These are phyloP conservation scores for Lophiostoma macrostomum DNA, from an alignment of 495 filamentous ascomycete genomes.

Conservation along the genomic window DNA sequence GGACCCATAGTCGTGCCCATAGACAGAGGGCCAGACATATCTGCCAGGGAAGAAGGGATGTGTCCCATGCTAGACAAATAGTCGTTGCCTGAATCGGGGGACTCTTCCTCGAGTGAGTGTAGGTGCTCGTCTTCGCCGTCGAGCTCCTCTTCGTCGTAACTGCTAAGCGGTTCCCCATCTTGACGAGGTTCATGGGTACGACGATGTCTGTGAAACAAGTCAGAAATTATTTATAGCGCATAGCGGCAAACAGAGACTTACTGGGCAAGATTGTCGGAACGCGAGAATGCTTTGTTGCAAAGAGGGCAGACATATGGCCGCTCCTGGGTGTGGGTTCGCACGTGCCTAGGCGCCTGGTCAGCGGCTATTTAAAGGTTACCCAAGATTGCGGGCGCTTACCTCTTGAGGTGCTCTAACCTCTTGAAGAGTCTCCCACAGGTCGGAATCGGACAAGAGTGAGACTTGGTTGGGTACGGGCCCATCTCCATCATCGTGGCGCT, in stretches of 20 bases:
- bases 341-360: conserved; percentile 71
- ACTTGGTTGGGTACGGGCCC: conserved; percentile 94
- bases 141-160: conserved; percentile 67
- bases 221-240: conserved; percentile 28
- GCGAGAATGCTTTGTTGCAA: conserved; percentile 97
- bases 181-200: conserved; percentile 84
- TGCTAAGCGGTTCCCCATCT: conserved; percentile 58
- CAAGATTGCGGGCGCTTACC: conserved; percentile 59
- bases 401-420: conserved; percentile 97
- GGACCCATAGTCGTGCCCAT: conserved; percentile 32
- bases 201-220: conserved; percentile 65
- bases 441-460: conserved; percentile 97
- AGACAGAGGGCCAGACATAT: conserved; percentile 28
- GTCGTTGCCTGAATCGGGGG: conserved; percentile 59
- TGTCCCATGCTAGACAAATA: conserved; percentile 37
- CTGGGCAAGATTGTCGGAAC: conserved; percentile 98
- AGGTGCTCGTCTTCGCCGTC: conserved; percentile 71
- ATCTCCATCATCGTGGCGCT: conserved; percentile 96
- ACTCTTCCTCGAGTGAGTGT: conserved; percentile 71
- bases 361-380: conserved; percentile 44
- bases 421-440: conserved; percentile 97
- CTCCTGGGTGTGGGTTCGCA: conserved; percentile 98
- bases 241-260: conserved; percentile 51
- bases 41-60: conserved; percentile 26
- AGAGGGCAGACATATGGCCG: conserved; percentile 94